Percentiles rank a stretch among this genome's conserved stretches.
Conservation (phyloP, 441 rosid species). For the Populus hybrid region DNA sequence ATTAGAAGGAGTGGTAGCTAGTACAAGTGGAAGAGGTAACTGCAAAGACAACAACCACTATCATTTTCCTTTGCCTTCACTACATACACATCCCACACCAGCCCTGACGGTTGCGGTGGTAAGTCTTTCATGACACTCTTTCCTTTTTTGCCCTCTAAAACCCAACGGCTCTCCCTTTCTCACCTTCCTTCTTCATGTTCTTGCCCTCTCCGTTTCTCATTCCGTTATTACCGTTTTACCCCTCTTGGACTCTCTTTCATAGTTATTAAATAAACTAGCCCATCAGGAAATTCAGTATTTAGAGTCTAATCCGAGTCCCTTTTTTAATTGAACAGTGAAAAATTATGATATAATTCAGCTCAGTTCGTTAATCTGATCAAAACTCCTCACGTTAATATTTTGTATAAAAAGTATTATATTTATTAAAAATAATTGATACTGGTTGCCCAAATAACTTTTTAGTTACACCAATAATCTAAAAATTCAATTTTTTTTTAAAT, state of each 20-base stretch:
- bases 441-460: too few relatives aligned
- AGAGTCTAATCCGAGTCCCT: too few relatives aligned
- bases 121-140: constrained; percentile 50
- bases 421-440: too few relatives aligned
- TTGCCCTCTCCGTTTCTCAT: neutral
- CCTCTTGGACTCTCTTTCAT: neutral
- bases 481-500: too few relatives aligned
- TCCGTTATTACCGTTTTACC: constrained; percentile 21
- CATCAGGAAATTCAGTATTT: too few relatives aligned
- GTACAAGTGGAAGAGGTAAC: constrained; percentile 23
- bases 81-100: constrained; percentile 22
- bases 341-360: too few relatives aligned
- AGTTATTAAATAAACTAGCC: neutral
- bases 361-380: too few relatives aligned
- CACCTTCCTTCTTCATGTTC: neutral
- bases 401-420: too few relatives aligned
- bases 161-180: constrained; percentile 10
- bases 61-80: constrained; percentile 76
- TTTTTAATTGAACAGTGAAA: too few relatives aligned
- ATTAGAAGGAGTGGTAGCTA: constrained; percentile 1
- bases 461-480: too few relatives aligned
- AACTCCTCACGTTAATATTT: too few relatives aligned
- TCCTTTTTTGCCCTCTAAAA: constrained; percentile 44
- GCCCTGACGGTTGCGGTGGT: constrained; percentile 12
- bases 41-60: constrained; percentile 51